Evolutionary conservation across 306 rosid species (phyloP).

Genomic region (Malus domestica): ASM211411v1 NC_041793.1:24616501-24617000

Average conservation of each 20-base stretch:
- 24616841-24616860: background rate
- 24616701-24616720: conserved; percentile 70
- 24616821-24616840: background rate
- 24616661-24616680: background rate
- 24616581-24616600: background rate
- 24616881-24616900: background rate
- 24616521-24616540: background rate
- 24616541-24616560: background rate
- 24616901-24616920: background rate
- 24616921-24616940: background rate
- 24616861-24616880: background rate
- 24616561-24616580: background rate
- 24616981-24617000: background rate
- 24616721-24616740: conserved; percentile 72
- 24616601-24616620: background rate
- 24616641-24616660: background rate
- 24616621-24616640: background rate
- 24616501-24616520: conserved; percentile 27
- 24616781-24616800: conserved; percentile 59
- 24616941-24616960: background rate
- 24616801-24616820: conserved; percentile 19
- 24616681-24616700: background rate
- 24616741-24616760: conserved; percentile 79
- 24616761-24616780: conserved; percentile 67
- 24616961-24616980: too few relatives aligned